phyloP scores from a whole-genome alignment of 352 stramenopile species.

The Phytophthora litchii region DNA sequence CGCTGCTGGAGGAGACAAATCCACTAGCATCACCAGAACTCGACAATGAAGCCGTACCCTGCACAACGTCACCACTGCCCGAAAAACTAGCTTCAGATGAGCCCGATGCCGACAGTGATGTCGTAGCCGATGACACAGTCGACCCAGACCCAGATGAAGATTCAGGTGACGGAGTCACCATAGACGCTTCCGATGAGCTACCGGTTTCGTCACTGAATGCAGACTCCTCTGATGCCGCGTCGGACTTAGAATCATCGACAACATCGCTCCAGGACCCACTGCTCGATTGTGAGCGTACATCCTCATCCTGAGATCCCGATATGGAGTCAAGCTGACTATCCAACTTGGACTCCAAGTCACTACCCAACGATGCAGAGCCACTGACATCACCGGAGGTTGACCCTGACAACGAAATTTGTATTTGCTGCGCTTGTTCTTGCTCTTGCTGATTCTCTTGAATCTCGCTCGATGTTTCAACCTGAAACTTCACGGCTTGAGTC shows the following conservation, averaged over 20 bases:
- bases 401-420: neutral
- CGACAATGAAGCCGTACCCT: neutral
- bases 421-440: neutral
- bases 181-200: neutral
- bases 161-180: too few species aligned
- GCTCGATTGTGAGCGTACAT: neutral
- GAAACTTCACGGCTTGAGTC: constrained; percentile 6
- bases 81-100: neutral
- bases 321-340: neutral
- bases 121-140: too few species aligned
- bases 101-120: too few species aligned
- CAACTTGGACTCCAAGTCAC: too few species aligned
- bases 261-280: neutral
- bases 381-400: constrained; percentile 1
- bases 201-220: neutral
- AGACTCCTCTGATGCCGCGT: constrained; percentile 1
- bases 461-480: constrained; percentile 4
- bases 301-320: neutral
- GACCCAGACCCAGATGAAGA: too few species aligned
- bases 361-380: neutral
- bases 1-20: neutral
- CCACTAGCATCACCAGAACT: constrained; percentile 4
- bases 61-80: neutral
- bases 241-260: neutral
- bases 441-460: neutral